phyloP scores from a whole-genome alignment of 192 early-diverging fungal genomes.

The Podochytrium sp. region DNA sequence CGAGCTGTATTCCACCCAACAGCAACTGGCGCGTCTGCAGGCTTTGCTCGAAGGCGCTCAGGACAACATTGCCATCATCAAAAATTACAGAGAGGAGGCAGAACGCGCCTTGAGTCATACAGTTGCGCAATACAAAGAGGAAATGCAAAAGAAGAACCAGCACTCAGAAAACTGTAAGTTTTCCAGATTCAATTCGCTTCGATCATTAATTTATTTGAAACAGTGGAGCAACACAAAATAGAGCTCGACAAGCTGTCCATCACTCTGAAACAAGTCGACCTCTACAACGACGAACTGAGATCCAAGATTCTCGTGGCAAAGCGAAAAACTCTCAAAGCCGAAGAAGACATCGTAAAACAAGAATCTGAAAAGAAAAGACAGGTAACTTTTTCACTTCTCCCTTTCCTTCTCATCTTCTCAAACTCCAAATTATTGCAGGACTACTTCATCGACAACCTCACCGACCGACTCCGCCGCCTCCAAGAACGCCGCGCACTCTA shows the following conservation, averaged over 20 bases:
- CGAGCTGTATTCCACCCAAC: conserved; percentile 60
- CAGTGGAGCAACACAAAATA: conserved; percentile 59
- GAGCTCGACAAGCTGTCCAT: conserved; percentile 64
- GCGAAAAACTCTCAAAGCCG: conserved; percentile 64
- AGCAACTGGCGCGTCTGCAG: conserved; percentile 60
- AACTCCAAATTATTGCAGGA: conserved; percentile 41
- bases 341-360: conserved; percentile 63
- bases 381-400: conserved; percentile 25
- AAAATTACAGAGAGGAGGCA: conserved; percentile 53
- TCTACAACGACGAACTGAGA: conserved; percentile 63
- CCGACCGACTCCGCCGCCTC: conserved; percentile 55
- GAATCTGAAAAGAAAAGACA: conserved; percentile 66
- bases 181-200: no score
- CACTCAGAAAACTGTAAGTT: conserved; percentile 49
- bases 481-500: conserved; percentile 59
- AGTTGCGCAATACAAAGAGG: conserved; percentile 48
- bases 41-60: conserved; percentile 54
- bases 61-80: conserved; percentile 52
- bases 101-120: conserved; percentile 48
- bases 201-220: not conserved
- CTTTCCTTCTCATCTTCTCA: not conserved
- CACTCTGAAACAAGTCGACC: conserved; percentile 63
- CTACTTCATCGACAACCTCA: conserved; percentile 63
- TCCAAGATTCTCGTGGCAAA: conserved; percentile 60
- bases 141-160: conserved; percentile 44